Evolutionary conservation across 2,329 filamentous ascomycete genomes (phyloP), one percentile per base, ranked within the genome.

Genomic region (Helotiales sp.): DNA sequence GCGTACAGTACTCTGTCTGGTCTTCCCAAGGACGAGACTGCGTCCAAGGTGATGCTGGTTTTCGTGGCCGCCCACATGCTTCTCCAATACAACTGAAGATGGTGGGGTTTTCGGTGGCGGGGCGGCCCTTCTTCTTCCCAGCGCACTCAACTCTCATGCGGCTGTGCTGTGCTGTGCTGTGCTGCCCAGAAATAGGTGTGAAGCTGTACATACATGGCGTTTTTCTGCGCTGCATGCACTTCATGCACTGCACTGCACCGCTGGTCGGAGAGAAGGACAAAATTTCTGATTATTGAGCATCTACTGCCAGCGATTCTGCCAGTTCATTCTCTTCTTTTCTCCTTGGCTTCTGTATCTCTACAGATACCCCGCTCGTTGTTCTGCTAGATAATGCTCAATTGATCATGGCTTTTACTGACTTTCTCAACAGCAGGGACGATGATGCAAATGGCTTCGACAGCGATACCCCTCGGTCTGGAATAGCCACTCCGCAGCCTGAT

Each of bases 401-500:
- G 20, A 72, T 30, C 24, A 72, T 71, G 70, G 68, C 70, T 64
- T 64, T 74, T 65, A 68, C 76, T 77, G 71, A 77, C 69, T 24
- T 61, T 26, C 66, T 72, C 60, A 61, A 61, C 58, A 75, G 72
- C 64, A 70, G 72, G 61, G 90, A 92, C 73, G 91, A 95, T 77
- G 85, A 84, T 75, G 84, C 84, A 78, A 91, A 94, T 79, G 89
- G 93, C 74, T 91, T 93, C 79, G 92, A 93, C 78, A 92, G 91
- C 79, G 91, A 93, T 75, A 94, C 92, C 63, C 96, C 93, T 75
- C 91, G 93, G 77, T 96, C 94, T 74, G 93, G 94, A 77, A 88
- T 97, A 79, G 92, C 93, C 73, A 99, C 96, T 70, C 96, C 96
- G 74, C 92, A 94, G 77, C 96, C 96, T 73, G 95, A 98, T 82